Percentiles rank a stretch among this genome's conserved stretches.
Evolutionary conservation across 148 eudicot species (phyloP).

Genomic region (Vaccinium vitisidaea): DNA sequence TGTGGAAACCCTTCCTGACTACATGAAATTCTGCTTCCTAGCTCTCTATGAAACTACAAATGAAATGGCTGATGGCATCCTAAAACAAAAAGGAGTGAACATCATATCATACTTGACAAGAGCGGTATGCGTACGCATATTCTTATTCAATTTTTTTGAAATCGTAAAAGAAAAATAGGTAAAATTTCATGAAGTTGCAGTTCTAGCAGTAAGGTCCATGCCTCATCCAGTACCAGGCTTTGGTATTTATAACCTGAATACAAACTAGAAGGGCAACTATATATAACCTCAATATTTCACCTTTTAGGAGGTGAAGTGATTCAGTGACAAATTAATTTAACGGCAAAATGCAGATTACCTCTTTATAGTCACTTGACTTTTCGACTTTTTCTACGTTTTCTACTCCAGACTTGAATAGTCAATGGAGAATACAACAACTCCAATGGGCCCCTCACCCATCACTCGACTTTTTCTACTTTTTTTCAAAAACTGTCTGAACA

Average conservation of each 20-base stretch:
- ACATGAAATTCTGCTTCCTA: conserved; percentile 31
- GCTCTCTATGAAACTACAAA: conserved; percentile 27
- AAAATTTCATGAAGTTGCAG: not conserved
- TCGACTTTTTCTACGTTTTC: no score
- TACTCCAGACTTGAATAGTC: no score
- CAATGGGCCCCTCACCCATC: no score
- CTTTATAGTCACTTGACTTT: no score
- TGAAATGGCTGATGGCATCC: conserved; percentile 25
- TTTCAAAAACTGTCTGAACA: no score
- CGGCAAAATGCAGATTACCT: no score
- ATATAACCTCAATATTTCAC: no score
- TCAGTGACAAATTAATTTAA: no score
- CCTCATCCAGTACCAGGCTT: not conserved
- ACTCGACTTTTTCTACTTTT: no score
- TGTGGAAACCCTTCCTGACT: conserved; percentile 19
- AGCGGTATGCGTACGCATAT: not conserved
- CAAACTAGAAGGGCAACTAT: not conserved
- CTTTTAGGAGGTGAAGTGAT: no score
- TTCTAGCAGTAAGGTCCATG: not conserved
- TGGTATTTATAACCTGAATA: not conserved
- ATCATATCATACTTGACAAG: conserved; percentile 19
- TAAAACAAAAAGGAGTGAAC: conserved; percentile 19
- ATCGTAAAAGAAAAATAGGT: not conserved
- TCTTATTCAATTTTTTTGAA: not conserved
- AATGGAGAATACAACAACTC: no score